Percentiles rank a stretch among this genome's conserved stretches.
Conservation (phyloP, 352 stramenopile species). For the Albugo laibachii region DNA sequence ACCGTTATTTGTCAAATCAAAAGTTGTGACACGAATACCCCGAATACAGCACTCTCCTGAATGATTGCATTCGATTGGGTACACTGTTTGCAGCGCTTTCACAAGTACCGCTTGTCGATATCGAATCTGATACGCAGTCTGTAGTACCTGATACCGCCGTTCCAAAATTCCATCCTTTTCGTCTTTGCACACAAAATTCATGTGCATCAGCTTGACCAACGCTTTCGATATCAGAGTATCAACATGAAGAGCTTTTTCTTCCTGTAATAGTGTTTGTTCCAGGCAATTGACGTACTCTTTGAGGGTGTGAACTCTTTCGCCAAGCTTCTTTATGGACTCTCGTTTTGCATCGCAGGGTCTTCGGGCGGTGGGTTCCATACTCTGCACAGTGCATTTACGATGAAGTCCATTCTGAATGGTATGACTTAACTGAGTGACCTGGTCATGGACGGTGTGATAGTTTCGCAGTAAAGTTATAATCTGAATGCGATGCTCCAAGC, state of each 20-base stretch:
- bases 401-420: no score
- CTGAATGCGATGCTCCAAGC: no score
- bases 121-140: slow-evolving; percentile 6
- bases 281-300: slow-evolving; percentile 1
- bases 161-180: not conserved
- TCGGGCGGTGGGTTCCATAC: no score
- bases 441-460: no score
- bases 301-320: slow-evolving; percentile 3
- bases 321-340: slow-evolving; percentile 1
- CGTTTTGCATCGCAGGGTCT: no score
- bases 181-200: slow-evolving; percentile 2
- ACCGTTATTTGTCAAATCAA: slow-evolving; percentile 4
- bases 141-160: slow-evolving; percentile 1
- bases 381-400: no score
- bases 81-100: slow-evolving; percentile 5
- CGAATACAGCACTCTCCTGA: slow-evolving; percentile 8
- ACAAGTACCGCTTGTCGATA: slow-evolving; percentile 5
- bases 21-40: slow-evolving; percentile 6
- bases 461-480: no score
- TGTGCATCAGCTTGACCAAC: slow-evolving; percentile 3
- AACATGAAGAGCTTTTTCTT: slow-evolving; percentile 3
- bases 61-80: slow-evolving; percentile 7
- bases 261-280: slow-evolving; percentile 1
- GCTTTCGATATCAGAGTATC: slow-evolving; percentile 3
- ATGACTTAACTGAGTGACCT: no score